Conservation (phyloP, 345 rosid genomes). For the Syzygium aromaticum region DNA sequence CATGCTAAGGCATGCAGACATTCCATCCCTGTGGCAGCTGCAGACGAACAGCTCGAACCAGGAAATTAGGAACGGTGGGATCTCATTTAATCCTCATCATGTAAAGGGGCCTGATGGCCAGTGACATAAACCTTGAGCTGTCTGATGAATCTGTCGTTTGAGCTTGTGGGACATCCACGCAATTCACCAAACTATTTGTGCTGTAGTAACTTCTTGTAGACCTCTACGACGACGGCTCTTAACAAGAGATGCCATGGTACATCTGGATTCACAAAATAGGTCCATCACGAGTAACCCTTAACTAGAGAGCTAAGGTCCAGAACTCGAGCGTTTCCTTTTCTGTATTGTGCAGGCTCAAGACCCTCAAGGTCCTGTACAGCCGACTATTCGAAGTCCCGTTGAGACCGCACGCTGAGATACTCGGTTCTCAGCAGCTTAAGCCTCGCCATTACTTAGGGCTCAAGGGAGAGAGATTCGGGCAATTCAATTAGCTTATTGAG, state of each 20-base stretch:
- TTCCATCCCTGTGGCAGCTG: background rate
- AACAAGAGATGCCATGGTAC: background rate
- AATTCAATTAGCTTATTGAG: background rate
- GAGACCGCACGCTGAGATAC: background rate
- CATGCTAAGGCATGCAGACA: background rate
- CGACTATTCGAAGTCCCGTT: background rate
- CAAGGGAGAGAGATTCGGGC: background rate
- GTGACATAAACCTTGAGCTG: background rate
- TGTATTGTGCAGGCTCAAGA: no score
- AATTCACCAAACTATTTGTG: background rate
- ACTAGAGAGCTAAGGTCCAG: background rate
- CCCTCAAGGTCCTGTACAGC: background rate
- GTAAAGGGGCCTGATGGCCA: background rate
- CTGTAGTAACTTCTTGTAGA: background rate
- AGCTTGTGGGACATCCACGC: background rate
- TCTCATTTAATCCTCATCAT: background rate
- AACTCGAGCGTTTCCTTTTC: background rate
- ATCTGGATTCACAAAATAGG: background rate
- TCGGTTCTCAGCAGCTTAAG: background rate
- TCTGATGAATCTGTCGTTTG: background rate
- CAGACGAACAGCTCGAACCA: background rate
- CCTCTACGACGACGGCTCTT: background rate
- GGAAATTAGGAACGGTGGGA: background rate
- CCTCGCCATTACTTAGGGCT: background rate
- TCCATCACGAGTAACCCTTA: background rate